These are phyloP conservation scores for Suhomyces panamericanus DNA, from an alignment of 1,139 yeast species.

Conservation along the genomic window DNA sequence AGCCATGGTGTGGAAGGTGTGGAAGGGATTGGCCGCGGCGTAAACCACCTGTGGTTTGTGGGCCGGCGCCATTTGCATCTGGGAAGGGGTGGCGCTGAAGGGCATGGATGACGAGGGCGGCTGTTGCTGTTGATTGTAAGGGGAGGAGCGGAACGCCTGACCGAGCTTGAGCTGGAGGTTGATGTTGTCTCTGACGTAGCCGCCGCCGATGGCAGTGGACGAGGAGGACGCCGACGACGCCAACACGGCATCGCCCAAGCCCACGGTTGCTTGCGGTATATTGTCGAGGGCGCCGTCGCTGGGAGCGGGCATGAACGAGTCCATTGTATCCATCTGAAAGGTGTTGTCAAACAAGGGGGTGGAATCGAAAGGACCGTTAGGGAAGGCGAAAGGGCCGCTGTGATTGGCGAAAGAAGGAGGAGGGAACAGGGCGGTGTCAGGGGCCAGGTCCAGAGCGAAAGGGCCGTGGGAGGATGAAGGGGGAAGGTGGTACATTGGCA, in stretches of 20 bases:
- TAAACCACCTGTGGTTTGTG: constrained; percentile 4
- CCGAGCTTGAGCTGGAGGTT: constrained; percentile 17
- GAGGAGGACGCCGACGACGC: neutral
- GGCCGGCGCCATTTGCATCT: neutral
- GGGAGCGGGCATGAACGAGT: neutral
- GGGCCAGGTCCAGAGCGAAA: neutral
- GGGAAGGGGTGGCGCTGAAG: constrained; percentile 4
- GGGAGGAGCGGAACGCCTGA: constrained; percentile 5
- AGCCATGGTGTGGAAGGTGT: neutral
- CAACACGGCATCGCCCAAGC: neutral
- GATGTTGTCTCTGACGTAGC: constrained; percentile 13
- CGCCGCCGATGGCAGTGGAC: neutral
- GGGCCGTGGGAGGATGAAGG: constrained; percentile 1
- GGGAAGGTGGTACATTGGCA: constrained; percentile 2
- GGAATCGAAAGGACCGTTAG: neutral
- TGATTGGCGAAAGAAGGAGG: neutral
- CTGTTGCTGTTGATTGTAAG: too few relatives aligned
- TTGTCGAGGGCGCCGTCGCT: neutral
- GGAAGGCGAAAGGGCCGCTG: neutral
- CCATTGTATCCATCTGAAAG: neutral
- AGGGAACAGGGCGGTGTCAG: neutral
- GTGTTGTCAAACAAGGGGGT: neutral
- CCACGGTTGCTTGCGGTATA: neutral
- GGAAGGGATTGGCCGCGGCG: neutral
- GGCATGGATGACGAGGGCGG: too few relatives aligned